These are phyloP conservation scores for Nothomitra cinnamomea DNA, from an alignment of 2,329 filamentous ascomycete species.

Conservation along the genomic window DNA sequence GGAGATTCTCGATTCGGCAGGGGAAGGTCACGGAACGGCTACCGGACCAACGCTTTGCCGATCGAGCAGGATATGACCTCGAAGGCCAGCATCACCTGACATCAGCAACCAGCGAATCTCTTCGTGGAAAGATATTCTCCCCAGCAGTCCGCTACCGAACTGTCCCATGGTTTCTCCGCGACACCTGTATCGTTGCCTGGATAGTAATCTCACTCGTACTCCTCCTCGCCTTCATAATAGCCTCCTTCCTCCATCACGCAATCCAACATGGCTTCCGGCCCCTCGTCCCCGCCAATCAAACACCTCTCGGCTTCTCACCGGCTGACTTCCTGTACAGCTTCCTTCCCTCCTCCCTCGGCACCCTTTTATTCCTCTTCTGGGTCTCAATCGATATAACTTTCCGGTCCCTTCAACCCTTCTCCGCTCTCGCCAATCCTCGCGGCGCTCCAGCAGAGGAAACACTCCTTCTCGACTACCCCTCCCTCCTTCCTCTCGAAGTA, in stretches of 20 bases:
- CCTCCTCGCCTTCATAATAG: slow-evolving; percentile 52
- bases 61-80: slow-evolving; percentile 14
- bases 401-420: slow-evolving; percentile 53
- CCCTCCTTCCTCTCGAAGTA: slow-evolving; percentile 43
- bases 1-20: slow-evolving; percentile 32
- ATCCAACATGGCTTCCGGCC: slow-evolving; percentile 58
- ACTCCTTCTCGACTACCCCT: slow-evolving; percentile 53
- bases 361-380: slow-evolving; percentile 48
- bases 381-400: slow-evolving; percentile 48
- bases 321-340: slow-evolving; percentile 81
- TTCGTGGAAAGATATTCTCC: slow-evolving; percentile 31
- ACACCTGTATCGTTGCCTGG: slow-evolving; percentile 47
- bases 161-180: slow-evolving; percentile 61
- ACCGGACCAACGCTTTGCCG: slow-evolving; percentile 14
- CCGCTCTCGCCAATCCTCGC: slow-evolving; percentile 37
- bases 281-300: slow-evolving; percentile 42
- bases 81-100: slow-evolving; percentile 21
- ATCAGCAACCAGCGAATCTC: slow-evolving; percentile 11
- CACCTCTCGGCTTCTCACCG: slow-evolving; percentile 53
- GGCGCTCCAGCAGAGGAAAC: slow-evolving; percentile 46
- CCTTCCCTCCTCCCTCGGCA: slow-evolving; percentile 49
- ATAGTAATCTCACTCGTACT: slow-evolving; percentile 42
- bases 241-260: slow-evolving; percentile 58
- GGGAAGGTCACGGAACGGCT: slow-evolving; percentile 31
- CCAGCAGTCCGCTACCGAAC: slow-evolving; percentile 43